Evolutionary conservation across 2,329 filamentous ascomycete genomes (phyloP).

Genomic region (Salinomyces thailandicus): DNA sequence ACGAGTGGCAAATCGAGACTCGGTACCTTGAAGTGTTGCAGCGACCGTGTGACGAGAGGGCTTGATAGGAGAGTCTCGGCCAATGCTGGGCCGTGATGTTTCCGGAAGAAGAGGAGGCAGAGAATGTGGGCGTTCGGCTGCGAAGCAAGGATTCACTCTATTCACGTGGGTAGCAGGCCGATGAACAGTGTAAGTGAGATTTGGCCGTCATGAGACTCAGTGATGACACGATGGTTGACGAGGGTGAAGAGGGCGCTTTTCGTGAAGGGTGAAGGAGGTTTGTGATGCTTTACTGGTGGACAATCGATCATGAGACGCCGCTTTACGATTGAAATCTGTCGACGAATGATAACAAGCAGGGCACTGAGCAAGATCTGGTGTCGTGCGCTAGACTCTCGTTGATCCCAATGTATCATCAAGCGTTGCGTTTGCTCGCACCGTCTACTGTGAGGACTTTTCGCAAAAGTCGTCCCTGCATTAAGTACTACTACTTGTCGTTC

Average conservation of each 20-base stretch:
- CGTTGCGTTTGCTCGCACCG: no score
- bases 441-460: no score
- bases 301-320: no score
- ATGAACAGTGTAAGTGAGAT: constrained; percentile 22
- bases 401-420: no score
- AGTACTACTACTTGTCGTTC: not conserved
- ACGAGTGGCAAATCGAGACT: constrained; percentile 20
- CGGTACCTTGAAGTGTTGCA: constrained; percentile 9
- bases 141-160: constrained; percentile 5
- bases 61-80: constrained; percentile 19
- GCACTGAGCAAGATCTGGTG: no score
- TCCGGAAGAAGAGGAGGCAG: constrained; percentile 19
- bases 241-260: no score
- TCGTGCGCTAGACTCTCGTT: no score
- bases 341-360: no score
- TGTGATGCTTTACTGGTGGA: no score
- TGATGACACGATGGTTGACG: not conserved
- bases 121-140: constrained; percentile 9
- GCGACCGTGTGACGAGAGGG: constrained; percentile 8
- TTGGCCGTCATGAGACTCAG: constrained; percentile 15
- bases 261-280: no score
- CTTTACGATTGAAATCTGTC: no score
- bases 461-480: no score
- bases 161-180: not conserved
- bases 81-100: constrained; percentile 24